Conservation (phyloP, 306 rosid genomes). For the Malus asiatica region DNA sequence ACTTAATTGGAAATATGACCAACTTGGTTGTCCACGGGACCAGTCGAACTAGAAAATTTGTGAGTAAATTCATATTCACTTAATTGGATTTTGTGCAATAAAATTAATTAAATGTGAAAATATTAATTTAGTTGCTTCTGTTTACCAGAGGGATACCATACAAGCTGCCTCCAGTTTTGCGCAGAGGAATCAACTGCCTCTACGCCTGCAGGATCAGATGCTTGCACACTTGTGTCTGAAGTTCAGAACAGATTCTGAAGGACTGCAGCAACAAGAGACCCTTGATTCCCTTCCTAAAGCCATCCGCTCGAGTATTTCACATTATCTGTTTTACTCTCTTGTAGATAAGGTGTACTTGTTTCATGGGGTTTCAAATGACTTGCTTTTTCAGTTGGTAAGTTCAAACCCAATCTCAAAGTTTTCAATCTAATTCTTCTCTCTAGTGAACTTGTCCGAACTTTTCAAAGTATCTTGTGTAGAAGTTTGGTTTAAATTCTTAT, state of each 20-base stretch:
- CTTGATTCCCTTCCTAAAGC: slow-evolving; percentile 95
- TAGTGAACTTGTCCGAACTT: not conserved
- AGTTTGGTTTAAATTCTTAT: slow-evolving; percentile 1
- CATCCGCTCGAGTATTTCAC: slow-evolving; percentile 83
- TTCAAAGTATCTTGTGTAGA: not conserved
- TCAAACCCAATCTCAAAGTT: slow-evolving; percentile 1
- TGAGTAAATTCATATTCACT: slow-evolving; percentile 32
- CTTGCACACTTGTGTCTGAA: slow-evolving; percentile 88
- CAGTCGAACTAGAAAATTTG: slow-evolving; percentile 79
- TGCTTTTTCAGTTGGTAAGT: slow-evolving; percentile 87
- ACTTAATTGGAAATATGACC: slow-evolving; percentile 96
- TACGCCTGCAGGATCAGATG: slow-evolving; percentile 86
- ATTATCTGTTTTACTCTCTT: slow-evolving; percentile 68
- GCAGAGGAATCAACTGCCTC: slow-evolving; percentile 74
- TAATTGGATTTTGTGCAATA: not conserved
- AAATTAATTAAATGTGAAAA: not conserved
- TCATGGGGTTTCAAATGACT: slow-evolving; percentile 74
- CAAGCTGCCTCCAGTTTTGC: slow-evolving; percentile 97
- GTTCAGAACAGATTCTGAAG: slow-evolving; percentile 88
- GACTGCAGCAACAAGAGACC: slow-evolving; percentile 91
- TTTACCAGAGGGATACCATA: slow-evolving; percentile 74
- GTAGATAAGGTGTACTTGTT: slow-evolving; percentile 79
- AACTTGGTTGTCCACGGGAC: slow-evolving; percentile 92
- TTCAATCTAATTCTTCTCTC: not conserved
- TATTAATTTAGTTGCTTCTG: not conserved